Evolutionary conservation across 768 basidiomycete genomes (phyloP).

Genomic region (Calocera cornea): DNA sequence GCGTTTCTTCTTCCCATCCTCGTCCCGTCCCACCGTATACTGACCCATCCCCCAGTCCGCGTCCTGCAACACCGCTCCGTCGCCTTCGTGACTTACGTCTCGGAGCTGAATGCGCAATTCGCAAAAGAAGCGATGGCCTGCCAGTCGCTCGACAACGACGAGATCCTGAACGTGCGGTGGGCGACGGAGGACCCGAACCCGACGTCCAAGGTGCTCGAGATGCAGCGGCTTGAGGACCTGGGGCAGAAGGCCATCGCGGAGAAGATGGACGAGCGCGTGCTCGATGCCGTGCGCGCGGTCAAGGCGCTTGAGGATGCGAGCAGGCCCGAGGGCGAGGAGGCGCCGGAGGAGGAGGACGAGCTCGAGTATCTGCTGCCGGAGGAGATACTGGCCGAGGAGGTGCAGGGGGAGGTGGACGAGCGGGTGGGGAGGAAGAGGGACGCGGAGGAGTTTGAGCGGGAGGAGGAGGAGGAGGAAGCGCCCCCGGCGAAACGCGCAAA

Average conservation of each 20-base stretch:
- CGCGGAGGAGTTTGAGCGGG: background rate
- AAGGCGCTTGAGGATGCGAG: constrained; percentile 76
- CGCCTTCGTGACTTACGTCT: constrained; percentile 90
- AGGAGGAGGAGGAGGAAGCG: constrained; percentile 25
- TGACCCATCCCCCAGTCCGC: constrained; percentile 41
- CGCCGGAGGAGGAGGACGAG: constrained; percentile 24
- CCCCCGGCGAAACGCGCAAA: constrained; percentile 29
- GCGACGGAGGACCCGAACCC: constrained; percentile 99
- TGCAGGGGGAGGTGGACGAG: constrained; percentile 24
- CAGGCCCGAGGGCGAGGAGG: constrained; percentile 26
- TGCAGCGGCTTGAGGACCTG: constrained; percentile 63
- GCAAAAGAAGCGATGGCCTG: constrained; percentile 99
- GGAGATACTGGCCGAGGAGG: constrained; percentile 17
- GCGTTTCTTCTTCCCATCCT: constrained; percentile 24
- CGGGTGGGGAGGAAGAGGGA: background rate
- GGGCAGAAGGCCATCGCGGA: constrained; percentile 73
- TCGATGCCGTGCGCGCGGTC: constrained; percentile 76
- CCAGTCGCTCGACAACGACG: constrained; percentile 92
- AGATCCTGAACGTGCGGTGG: constrained; percentile 97
- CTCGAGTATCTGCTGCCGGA: constrained; percentile 15
- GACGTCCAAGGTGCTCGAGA: constrained; percentile 71
- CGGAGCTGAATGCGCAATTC: constrained; percentile 79
- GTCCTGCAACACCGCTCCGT: constrained; percentile 89
- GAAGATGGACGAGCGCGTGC: constrained; percentile 74
- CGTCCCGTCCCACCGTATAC: constrained; percentile 13